Conservation (phyloP, 352 stramenopile species). For the Globisporangium middletonii region DNA sequence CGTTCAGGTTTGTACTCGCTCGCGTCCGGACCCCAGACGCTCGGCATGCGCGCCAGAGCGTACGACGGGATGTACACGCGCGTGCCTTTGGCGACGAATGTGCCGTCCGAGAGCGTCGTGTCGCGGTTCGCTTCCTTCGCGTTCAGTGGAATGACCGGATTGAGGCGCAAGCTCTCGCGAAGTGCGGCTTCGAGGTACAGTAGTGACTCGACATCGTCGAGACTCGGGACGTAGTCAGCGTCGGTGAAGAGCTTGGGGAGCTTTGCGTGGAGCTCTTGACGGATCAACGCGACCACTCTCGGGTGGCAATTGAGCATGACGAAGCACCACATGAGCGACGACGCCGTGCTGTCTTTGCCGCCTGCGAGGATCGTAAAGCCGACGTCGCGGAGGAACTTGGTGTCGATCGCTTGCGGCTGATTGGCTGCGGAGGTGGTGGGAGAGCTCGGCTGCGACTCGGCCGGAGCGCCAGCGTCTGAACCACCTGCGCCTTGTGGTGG, state of each 20-base stretch:
- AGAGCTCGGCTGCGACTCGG: no score
- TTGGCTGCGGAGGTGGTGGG: no score
- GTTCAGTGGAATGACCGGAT: conserved; percentile 55
- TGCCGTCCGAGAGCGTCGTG: conserved; percentile 51
- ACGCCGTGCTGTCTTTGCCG: conserved; percentile 72
- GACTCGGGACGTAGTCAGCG: conserved; percentile 24
- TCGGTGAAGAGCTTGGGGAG: conserved; percentile 25
- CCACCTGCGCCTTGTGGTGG: background rate
- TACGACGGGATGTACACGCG: conserved; percentile 54
- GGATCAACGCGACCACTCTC: conserved; percentile 22
- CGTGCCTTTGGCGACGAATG: conserved; percentile 39
- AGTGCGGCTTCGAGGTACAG: conserved; percentile 57
- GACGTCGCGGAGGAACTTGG: conserved; percentile 62
- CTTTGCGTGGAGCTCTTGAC: conserved; percentile 39
- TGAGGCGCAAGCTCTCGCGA: conserved; percentile 56
- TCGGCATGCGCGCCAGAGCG: conserved; percentile 28
- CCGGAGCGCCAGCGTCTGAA: no score
- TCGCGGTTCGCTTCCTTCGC: conserved; percentile 46
- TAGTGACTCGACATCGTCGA: conserved; percentile 45
- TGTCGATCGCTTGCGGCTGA: conserved; percentile 11
- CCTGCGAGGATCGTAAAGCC: conserved; percentile 63
- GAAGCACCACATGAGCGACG: conserved; percentile 64
- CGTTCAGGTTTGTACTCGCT: conserved; percentile 46
- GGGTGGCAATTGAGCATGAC: no score
- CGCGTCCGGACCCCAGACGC: conserved; percentile 45